Evolutionary conservation across 2,329 filamentous ascomycete genomes (phyloP).

Genomic region (Penicillium sp.): DNA sequence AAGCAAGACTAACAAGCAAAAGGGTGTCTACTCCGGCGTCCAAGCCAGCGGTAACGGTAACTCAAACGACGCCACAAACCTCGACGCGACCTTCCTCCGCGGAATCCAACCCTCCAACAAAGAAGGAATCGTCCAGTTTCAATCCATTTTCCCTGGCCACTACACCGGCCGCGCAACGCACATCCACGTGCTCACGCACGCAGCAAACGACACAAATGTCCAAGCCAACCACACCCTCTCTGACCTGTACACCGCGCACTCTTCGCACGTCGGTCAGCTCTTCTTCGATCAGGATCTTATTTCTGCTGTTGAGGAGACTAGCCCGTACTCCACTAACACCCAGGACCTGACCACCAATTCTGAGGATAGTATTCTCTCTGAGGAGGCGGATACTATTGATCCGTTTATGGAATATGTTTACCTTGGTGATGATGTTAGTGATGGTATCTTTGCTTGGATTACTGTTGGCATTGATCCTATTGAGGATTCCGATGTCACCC

Average conservation of each 20-base stretch:
- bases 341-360: constrained; percentile 51
- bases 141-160: constrained; percentile 48
- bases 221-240: constrained; percentile 53
- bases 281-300: constrained; percentile 64
- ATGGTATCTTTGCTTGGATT: constrained; percentile 57
- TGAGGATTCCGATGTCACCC: constrained; percentile 26
- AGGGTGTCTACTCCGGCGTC: constrained; percentile 43
- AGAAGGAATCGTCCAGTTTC: constrained; percentile 45
- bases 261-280: constrained; percentile 62
- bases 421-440: constrained; percentile 52
- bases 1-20: too few species aligned
- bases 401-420: constrained; percentile 59
- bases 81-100: constrained; percentile 47
- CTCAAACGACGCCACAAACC: constrained; percentile 38
- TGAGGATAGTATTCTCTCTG: constrained; percentile 51
- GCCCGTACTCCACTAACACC: constrained; percentile 51
- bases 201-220: constrained; percentile 31
- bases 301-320: constrained; percentile 48
- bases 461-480: constrained; percentile 50
- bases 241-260: constrained; percentile 42
- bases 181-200: constrained; percentile 38
- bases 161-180: constrained; percentile 42
- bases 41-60: constrained; percentile 38
- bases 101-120: constrained; percentile 45
- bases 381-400: constrained; percentile 53